phyloP scores from a whole-genome alignment of 192 early-diverging fungal genomes.

The Coemansia sp. region DNA sequence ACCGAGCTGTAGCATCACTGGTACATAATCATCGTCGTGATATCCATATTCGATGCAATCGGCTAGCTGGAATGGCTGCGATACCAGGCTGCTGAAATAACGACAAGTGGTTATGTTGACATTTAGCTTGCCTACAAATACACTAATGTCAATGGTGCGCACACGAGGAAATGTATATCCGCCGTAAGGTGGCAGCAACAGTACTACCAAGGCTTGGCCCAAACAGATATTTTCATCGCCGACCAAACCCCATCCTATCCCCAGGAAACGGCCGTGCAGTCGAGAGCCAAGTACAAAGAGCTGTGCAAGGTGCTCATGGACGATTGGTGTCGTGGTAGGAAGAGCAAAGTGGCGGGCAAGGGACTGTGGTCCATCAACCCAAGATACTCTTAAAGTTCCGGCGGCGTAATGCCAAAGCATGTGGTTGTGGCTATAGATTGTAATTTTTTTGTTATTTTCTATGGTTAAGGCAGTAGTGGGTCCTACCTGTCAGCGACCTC shows the following conservation, averaged over 20 bases:
- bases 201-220: background rate
- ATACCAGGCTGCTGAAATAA: background rate
- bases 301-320: too few relatives aligned
- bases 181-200: background rate
- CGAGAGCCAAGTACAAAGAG: too few relatives aligned
- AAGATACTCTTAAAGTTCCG: too few relatives aligned
- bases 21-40: background rate
- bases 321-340: too few relatives aligned
- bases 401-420: too few relatives aligned
- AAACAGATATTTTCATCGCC: background rate
- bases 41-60: background rate
- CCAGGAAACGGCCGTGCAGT: too few relatives aligned
- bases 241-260: background rate
- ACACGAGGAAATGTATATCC: background rate
- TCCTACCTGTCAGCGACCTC: too few relatives aligned
- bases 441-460: too few relatives aligned
- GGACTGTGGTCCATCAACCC: too few relatives aligned
- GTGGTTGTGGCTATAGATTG: too few relatives aligned
- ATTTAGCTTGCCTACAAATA: background rate
- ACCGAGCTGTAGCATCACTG: background rate
- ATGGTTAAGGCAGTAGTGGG: too few relatives aligned
- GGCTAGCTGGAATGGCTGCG: background rate
- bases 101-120: background rate
- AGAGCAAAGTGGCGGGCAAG: too few relatives aligned
- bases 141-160: background rate